A percentile compares a stretch with the other conserved stretches of the same genome.
phyloP scores from a whole-genome alignment of 78 protist genomes.

The Goniomonas avonlea region DNA sequence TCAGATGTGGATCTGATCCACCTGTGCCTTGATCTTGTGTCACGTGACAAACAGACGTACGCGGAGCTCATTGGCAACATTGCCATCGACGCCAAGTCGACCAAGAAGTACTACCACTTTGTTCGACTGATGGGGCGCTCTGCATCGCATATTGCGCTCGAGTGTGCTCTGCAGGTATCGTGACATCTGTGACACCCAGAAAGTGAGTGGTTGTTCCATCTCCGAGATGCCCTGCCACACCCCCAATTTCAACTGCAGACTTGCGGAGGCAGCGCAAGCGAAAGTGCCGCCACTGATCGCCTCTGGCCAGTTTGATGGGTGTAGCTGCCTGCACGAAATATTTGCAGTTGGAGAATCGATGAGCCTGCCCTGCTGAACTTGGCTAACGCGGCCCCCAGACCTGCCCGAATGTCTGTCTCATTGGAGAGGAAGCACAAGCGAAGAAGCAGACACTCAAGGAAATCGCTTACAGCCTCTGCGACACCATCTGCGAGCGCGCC shows the following conservation, averaged over 20 bases:
- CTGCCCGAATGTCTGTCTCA: conserved; percentile 32
- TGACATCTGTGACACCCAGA: too few species aligned
- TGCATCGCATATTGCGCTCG: conserved; percentile 59
- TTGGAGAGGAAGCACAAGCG: conserved; percentile 46
- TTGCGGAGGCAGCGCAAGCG: too few species aligned
- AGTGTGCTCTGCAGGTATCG: too few species aligned
- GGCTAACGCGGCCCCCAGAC: conserved; percentile 51
- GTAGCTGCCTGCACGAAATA: not conserved
- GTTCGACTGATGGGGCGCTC: conserved; percentile 63
- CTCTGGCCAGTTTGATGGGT: not conserved
- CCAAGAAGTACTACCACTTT: conserved; percentile 48
- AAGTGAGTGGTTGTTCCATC: too few species aligned
- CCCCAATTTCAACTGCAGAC: too few species aligned
- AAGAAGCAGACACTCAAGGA: conserved; percentile 9
- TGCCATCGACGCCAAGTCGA: conserved; percentile 24
- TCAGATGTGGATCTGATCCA: too few species aligned
- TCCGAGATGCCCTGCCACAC: not conserved
- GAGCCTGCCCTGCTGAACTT: too few species aligned
- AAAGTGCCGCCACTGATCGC: not conserved
- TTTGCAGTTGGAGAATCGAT: too few species aligned
- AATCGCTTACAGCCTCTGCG: conserved; percentile 6
- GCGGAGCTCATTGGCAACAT: conserved; percentile 42
- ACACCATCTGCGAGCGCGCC: conserved; percentile 11
- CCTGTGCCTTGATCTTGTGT: too few species aligned
- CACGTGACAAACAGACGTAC: too few species aligned